phyloP scores from a whole-genome alignment of 306 rosid species.

The Rosa multiflora region DNA sequence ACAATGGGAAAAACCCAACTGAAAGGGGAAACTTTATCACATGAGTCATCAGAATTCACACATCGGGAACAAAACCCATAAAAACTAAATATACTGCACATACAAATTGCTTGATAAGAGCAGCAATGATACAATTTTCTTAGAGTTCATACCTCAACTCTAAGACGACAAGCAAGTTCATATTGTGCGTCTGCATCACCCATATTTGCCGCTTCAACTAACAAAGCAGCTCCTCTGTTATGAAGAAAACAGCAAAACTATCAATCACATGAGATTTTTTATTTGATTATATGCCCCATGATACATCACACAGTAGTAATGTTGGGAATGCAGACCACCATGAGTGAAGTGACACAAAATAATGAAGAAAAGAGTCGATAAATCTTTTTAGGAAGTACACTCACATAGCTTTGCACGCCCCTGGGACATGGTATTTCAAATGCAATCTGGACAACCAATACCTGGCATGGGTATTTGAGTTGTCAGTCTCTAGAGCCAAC shows the following conservation, averaged over 20 bases:
- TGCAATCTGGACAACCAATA: slow-evolving; percentile 88
- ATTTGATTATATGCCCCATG: neutral
- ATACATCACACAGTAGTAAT: slow-evolving; percentile 7
- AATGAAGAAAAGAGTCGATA: neutral
- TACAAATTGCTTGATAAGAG: neutral
- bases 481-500: slow-evolving; percentile 89
- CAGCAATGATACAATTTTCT: neutral
- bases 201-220: slow-evolving; percentile 96
- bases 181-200: slow-evolving; percentile 87
- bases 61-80: neutral
- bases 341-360: slow-evolving; percentile 14
- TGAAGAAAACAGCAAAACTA: slow-evolving; percentile 9
- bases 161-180: slow-evolving; percentile 77
- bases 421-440: slow-evolving; percentile 90
- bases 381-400: slow-evolving; percentile 16
- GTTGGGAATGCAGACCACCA: slow-evolving; percentile 8
- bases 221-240: slow-evolving; percentile 78
- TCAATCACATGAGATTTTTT: neutral
- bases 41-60: neutral
- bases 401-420: slow-evolving; percentile 73
- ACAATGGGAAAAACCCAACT: neutral
- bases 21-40: neutral
- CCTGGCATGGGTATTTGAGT: slow-evolving; percentile 75
- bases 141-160: slow-evolving; percentile 57
- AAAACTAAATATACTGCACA: neutral